Base-by-base conservation (phyloP, 73 alveolate species). In the Paramecium sonneborni region DNA sequence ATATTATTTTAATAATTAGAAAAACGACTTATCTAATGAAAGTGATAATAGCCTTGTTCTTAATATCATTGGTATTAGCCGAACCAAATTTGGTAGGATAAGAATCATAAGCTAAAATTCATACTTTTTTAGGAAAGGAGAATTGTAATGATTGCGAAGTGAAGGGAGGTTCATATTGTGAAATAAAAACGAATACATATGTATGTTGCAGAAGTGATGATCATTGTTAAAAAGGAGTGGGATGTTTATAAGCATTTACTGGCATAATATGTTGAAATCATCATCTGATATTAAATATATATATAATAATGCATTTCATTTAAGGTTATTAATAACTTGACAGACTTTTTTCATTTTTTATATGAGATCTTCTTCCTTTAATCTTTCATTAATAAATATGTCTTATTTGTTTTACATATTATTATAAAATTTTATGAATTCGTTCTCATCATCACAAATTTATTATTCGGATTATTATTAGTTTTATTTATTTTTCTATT, bases 141-240 rank as follows among this genome's bases (percentile, higher is more conserved):
- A 62, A 62, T 46, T 62, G 84, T 28, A 62, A n/a, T 62, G 84
- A 62, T 62, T 62, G 84, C 48, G 84, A 62, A 62, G 84, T 62
- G 20, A 62, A 62, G 48, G 84, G 84, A 62, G 84, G 84, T 30
- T 26, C 84, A 62, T 62, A 62, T 62, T 62, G 84, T 62, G 84
- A 62, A 26, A 62, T 62, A 0, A 62, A 9, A 62, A 62, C 84
- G 24, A 62, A 62, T 7, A 62, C 84, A 23, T 62, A 30, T 62
- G 84, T 62, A 62, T 62, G 84, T 62, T 62, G 84, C 26, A 62
- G 84, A 62, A 62, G 84, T 30, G 84, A 62, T 26, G 84, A 62
- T 62, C 84, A 62, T 1, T 62, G 84, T 14, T 26, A 62, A 32
- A 62, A 62, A 62, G 84, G 84, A 26, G 84, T 62, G 6, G 84